Percentiles rank a stretch among this genome's conserved stretches.
phyloP scores from a whole-genome alignment of 768 basidiomycete genomes.

The Hygrocybe punicea region DNA sequence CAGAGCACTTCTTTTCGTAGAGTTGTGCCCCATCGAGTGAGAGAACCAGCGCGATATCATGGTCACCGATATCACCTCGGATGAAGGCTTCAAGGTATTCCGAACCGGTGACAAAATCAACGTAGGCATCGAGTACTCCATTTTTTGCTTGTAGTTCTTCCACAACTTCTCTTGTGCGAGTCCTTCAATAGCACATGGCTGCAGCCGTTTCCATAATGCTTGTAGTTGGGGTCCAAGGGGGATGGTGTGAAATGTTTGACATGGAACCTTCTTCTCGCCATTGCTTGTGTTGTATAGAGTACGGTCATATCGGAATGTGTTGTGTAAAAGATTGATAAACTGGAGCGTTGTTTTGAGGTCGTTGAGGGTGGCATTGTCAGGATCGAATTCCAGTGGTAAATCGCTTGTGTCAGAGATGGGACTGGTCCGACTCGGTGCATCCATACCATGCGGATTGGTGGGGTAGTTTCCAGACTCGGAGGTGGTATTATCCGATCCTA shows the following conservation, averaged over 20 bases:
- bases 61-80: no score
- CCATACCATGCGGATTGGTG: neutral
- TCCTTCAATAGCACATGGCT: slow-evolving; percentile 19
- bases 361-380: neutral
- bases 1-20: no score
- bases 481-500: neutral
- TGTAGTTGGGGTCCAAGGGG: slow-evolving; percentile 39
- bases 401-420: neutral
- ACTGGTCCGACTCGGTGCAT: neutral
- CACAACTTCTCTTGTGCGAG: neutral
- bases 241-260: slow-evolving; percentile 32
- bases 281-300: slow-evolving; percentile 1
- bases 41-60: no score
- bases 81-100: no score
- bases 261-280: slow-evolving; percentile 14
- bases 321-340: neutral
- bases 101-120: no score
- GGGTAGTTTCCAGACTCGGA: no score
- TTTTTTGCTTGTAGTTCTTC: no score
- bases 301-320: slow-evolving; percentile 21
- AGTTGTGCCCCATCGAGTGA: no score
- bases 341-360: neutral
- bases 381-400: neutral
- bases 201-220: slow-evolving; percentile 23
- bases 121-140: no score